Evolutionary conservation across 768 basidiomycete genomes (phyloP), one percentile per base, ranked within the genome.

Genomic region (Leccinum uliginosum): DNA sequence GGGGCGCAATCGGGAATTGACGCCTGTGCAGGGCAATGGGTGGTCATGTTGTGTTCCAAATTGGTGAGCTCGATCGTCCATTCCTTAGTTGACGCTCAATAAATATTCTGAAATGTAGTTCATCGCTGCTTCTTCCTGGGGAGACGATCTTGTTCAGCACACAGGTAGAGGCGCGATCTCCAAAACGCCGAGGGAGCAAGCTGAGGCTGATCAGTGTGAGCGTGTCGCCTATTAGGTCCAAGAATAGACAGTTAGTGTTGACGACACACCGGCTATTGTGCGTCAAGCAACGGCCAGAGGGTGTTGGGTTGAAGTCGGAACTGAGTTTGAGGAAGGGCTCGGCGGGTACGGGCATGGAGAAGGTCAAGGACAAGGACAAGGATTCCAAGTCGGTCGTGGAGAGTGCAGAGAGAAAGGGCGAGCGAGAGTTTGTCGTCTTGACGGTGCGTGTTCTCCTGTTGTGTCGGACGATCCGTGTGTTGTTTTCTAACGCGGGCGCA

Each of bases 191-290:
- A 23, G 82, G 83, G 4, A 85, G 83, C 60, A 78, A 76, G 50
- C 67, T 87, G 38, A 72, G 85, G 23, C 73, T 78, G 0, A 72
- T 84, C 6, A 76, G 77, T 19, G 80, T 82, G 0, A 76, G 77
- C 21, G 80, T 82, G 0, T 61, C 71, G 11, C 75, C 78, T 11
- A 75, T 76, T 57, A 78, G 79, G 56, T 68, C 78, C 7, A 85
- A 84, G 65, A 72, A 76, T 15, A 75, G 85, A 23, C 78, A 83
- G 59, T 64, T 87, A 9, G 69, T 86, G 32, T 70, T 87, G 48
- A 87, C 85, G 32, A 78, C 72, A n/a, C 73, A 73, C 27, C 77
- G 85, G 38, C 63, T 87, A 6, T 54, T 87, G 34, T 86, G 83
- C 54, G 65, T 86, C 30, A 87, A 87, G 68, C 71, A 72, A 56